phyloP scores from a whole-genome alignment of 2,329 filamentous ascomycete genomes.

The Amylocarpus encephaloides region DNA sequence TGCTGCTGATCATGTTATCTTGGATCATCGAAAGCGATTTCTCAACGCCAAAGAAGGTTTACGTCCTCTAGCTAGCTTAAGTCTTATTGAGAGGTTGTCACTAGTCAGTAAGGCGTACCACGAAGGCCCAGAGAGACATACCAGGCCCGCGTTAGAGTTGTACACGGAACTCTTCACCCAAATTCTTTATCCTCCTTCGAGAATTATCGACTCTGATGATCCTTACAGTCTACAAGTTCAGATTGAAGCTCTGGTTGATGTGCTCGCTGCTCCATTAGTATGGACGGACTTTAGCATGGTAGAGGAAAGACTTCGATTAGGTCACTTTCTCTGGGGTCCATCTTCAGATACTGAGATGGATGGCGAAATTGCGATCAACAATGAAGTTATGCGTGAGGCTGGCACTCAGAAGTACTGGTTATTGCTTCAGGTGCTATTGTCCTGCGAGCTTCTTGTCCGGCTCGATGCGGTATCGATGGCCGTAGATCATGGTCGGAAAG shows the following conservation, averaged over 20 bases:
- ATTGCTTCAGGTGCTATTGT: constrained; percentile 57
- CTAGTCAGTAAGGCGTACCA: constrained; percentile 48
- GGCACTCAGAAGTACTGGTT: constrained; percentile 62
- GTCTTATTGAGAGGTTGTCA: constrained; percentile 51
- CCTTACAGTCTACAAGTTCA: constrained; percentile 62
- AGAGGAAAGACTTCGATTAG: constrained; percentile 68
- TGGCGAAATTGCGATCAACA: constrained; percentile 47
- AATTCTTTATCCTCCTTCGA: constrained; percentile 51
- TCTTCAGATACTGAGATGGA: constrained; percentile 43
- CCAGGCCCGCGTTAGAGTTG: constrained; percentile 46
- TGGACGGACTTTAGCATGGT: constrained; percentile 72
- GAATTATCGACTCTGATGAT: constrained; percentile 50
- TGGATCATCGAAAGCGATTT: constrained; percentile 23
- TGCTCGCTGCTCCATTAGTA: constrained; percentile 57
- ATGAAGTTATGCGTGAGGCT: constrained; percentile 43
- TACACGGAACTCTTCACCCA: constrained; percentile 58
- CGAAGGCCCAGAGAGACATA: constrained; percentile 44
- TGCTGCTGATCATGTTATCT: constrained; percentile 8
- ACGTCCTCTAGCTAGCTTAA: constrained; percentile 49
- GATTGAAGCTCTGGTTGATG: constrained; percentile 60
- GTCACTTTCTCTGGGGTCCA: constrained; percentile 63
- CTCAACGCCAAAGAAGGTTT: constrained; percentile 35
- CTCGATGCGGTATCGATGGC: constrained; percentile 57
- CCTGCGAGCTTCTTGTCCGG: constrained; percentile 59
- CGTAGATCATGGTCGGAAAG: constrained; percentile 47